Base-by-base conservation (phyloP, 2,329 filamentous ascomycete species). In the Ophiostoma quercus region DNA sequence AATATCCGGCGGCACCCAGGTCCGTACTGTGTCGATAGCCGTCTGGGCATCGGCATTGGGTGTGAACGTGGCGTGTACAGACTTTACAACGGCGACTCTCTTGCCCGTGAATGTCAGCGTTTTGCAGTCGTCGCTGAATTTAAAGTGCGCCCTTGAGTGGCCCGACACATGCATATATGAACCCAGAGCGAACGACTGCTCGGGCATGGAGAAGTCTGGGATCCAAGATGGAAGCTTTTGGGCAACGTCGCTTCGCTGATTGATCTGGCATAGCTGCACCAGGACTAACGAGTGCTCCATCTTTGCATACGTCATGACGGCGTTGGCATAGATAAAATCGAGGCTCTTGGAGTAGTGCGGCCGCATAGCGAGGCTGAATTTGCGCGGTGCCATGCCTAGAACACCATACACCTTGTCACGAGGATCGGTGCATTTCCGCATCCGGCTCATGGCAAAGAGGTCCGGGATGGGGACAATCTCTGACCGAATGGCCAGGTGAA, bases 391-490 rank as follows among this genome's bases (percentile, higher is more conserved):
- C 51, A 54, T 54, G 9, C 51, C 51, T 1, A 54, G 51, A 1
- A 54, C 8, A 4, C 51, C 51, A 6, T 25, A 54, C 9, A 54
- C 22, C 7, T 54, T 54, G 51, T 54, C 51, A 7, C 51, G 51
- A 11, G 51, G 51, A 4, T 54, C 51, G n/a, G 51, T 54, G 51
- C 51, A 54, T 54, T 54, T 54, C 2, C 51, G 51, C 51, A 54
- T 54, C n/a, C 51, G 25, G n/a, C 51, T 54, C 51, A 54, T 54
- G n/a, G 51, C 16, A 16, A 54, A 54, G n/a, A 54, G 51, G 51
- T 54, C 51, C 1, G 51, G 51, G 8, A 54, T 54, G 9, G 51
- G 51, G 7, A 54, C 22, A 7, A 54, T 54, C 1, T 25, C 22
- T 2, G 51, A 12, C 51, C 51, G 51, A 6, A 54, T 54, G 3